Base-by-base conservation (phyloP, 805 yeast species). In the Wickerhamiella spandovensis region DNA sequence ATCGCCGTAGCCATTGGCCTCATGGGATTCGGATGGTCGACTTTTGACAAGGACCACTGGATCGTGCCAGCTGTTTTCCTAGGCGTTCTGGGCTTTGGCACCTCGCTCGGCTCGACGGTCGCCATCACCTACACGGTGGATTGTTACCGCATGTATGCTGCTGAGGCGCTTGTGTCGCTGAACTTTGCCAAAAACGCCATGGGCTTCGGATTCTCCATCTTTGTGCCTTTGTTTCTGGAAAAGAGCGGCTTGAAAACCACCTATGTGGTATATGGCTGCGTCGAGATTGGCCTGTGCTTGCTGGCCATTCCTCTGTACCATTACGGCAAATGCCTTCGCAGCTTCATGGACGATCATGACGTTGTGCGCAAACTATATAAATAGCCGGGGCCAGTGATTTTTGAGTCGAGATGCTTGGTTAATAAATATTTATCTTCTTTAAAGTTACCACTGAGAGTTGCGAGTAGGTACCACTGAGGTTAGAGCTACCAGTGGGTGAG, bases 21-120 rank as follows among this genome's bases (percentile, higher is more conserved):
- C 43, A 73, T 79, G 70, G 84, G 82, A 5, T 79, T 74, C 58
- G 84, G 84, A 4, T 78, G 83, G 82, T 67, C 81, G 2, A 61
- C 78, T 0, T 61, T 67, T 21, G 67, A 61, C 4, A 57, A 66
- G 17, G 78, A 76, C 56, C 54, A 61, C 8, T 76, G 82, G 83
- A 66, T 75, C 48, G 82, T 74, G 1, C 82, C 82, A 1, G 71
- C 79, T 1, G 59, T 78, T 0, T 76, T 78, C 58, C 69, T 78
- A 55, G 81, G 79, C 0, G 64, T 77, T 43, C 64, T 77, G 32
- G 74, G 79, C 18, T 79, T 78, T 62, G 84, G 83, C 6, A 74
- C 80, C 53, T 73, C 80, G 2, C 65, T 79, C 55, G 80, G 80
- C 1, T 75, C 81, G 24, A 78, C 83, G 7, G 75, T 80, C 1